These are phyloP conservation scores for Tremella yokohamensis DNA, from an alignment of 768 basidiomycete genomes.

Conservation along the genomic window DNA sequence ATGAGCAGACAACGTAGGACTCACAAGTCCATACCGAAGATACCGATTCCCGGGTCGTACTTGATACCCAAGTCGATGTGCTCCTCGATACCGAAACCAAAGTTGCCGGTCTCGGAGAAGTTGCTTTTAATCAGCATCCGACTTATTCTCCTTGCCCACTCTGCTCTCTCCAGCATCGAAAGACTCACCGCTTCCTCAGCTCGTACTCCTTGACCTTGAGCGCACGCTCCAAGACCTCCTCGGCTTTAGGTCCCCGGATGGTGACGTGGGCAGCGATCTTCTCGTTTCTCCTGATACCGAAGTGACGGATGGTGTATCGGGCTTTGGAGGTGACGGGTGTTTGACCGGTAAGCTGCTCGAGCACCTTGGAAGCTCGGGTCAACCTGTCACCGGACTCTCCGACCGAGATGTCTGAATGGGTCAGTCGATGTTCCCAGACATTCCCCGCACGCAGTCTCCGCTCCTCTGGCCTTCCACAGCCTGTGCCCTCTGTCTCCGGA, in stretches of 20 bases:
- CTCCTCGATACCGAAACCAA: constrained; percentile 93
- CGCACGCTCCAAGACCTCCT: constrained; percentile 98
- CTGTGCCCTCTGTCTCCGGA: no score
- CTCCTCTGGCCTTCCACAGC: no score
- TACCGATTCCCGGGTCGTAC: constrained; percentile 97
- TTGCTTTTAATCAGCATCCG: constrained; percentile 57
- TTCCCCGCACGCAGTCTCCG: no score
- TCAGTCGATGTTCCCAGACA: background rate
- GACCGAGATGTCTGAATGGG: constrained; percentile 93
- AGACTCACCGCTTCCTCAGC: constrained; percentile 63
- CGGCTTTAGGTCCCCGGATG: constrained; percentile 98
- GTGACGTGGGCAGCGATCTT: constrained; percentile 99
- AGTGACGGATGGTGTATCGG: constrained; percentile 97
- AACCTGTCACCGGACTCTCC: constrained; percentile 99
- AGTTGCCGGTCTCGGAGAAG: constrained; percentile 99
- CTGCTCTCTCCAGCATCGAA: background rate
- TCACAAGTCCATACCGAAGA: constrained; percentile 99
- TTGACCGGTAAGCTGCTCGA: constrained; percentile 99
- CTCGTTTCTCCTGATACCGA: constrained; percentile 99
- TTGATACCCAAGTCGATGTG: constrained; percentile 98
- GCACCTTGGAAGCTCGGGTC: constrained; percentile 97
- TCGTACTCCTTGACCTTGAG: constrained; percentile 99
- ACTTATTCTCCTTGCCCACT: background rate
- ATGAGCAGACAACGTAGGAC: constrained; percentile 50
- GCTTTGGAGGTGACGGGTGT: constrained; percentile 99